Evolutionary conservation across 2,329 filamentous ascomycete genomes (phyloP).

Genomic region (Fusarium sp.): DNA sequence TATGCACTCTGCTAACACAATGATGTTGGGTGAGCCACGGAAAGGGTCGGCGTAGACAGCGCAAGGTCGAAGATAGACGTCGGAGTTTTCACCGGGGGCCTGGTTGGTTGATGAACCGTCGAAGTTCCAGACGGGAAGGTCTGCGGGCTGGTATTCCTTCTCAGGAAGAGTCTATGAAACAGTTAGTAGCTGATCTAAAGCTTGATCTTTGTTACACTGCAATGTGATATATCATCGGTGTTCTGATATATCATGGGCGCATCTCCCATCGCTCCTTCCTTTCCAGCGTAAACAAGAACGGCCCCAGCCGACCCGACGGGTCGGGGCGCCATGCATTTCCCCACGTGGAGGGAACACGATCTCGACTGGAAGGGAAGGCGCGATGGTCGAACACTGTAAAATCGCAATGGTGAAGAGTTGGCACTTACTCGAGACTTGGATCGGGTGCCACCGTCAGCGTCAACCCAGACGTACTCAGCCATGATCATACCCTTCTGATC

Average conservation of each 20-base stretch:
- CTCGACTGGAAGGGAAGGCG: constrained; percentile 22
- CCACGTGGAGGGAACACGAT: not conserved
- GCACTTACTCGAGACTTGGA: constrained; percentile 94
- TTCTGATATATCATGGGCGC: not conserved
- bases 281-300: constrained; percentile 9
- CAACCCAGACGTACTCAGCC: constrained; percentile 98
- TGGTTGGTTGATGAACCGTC: constrained; percentile 90
- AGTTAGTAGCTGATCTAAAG: not conserved
- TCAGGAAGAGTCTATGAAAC: constrained; percentile 61
- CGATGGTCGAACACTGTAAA: constrained; percentile 9
- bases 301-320: constrained; percentile 5
- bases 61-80: constrained; percentile 94
- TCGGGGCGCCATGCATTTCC: constrained; percentile 17
- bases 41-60: constrained; percentile 94
- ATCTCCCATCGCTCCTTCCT: not conserved
- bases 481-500: constrained; percentile 90
- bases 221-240: not conserved
- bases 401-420: constrained; percentile 20
- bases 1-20: constrained; percentile 96
- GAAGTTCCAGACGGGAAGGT: constrained; percentile 68
- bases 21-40: constrained; percentile 88
- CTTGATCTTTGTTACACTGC: not conserved
- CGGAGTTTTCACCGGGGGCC: constrained; percentile 94
- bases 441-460: constrained; percentile 82
- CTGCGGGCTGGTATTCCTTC: constrained; percentile 62